phyloP scores from a whole-genome alignment of 495 filamentous ascomycete species.

The Apodospora peruviana region DNA sequence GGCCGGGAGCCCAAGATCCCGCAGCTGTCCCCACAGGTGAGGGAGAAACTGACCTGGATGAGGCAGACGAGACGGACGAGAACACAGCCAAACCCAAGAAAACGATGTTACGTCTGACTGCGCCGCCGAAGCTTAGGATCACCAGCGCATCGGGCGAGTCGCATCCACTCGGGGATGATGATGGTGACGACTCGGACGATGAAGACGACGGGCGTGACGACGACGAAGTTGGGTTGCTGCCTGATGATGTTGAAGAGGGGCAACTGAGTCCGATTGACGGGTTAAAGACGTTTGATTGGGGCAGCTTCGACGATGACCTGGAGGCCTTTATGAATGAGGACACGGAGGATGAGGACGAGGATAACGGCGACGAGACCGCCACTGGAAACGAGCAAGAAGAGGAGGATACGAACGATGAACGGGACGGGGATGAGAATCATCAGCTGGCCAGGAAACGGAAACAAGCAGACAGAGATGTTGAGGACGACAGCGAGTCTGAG shows the following conservation, averaged over 20 bases:
- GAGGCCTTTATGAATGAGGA: slow-evolving; percentile 64
- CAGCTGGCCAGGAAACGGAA: too few relatives aligned
- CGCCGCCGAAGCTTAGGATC: slow-evolving; percentile 16
- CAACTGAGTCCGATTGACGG: slow-evolving; percentile 49
- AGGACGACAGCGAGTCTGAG: slow-evolving; percentile 1
- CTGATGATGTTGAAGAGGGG: slow-evolving; percentile 42
- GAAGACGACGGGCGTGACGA: slow-evolving; percentile 43
- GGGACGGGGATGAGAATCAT: too few relatives aligned
- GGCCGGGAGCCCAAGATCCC: slow-evolving; percentile 20
- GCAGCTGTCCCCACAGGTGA: slow-evolving; percentile 33
- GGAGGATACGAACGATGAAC: slow-evolving; percentile 1
- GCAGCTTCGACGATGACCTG: slow-evolving; percentile 63
- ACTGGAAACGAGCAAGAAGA: neutral
- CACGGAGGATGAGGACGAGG: slow-evolving; percentile 46
- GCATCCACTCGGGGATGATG: slow-evolving; percentile 31
- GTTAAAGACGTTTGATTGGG: slow-evolving; percentile 54
- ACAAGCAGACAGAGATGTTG: too few relatives aligned
- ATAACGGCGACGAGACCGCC: slow-evolving; percentile 23
- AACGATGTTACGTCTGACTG: slow-evolving; percentile 7
- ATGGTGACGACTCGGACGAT: slow-evolving; percentile 44
- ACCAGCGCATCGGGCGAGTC: slow-evolving; percentile 9
- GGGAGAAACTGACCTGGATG: slow-evolving; percentile 7
- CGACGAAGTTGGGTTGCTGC: slow-evolving; percentile 33
- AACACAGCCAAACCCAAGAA: neutral
- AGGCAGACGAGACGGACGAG: slow-evolving; percentile 23